These are phyloP conservation scores for Polychaeton citri DNA, from an alignment of 2,329 filamentous ascomycete genomes.

Conservation along the genomic window DNA sequence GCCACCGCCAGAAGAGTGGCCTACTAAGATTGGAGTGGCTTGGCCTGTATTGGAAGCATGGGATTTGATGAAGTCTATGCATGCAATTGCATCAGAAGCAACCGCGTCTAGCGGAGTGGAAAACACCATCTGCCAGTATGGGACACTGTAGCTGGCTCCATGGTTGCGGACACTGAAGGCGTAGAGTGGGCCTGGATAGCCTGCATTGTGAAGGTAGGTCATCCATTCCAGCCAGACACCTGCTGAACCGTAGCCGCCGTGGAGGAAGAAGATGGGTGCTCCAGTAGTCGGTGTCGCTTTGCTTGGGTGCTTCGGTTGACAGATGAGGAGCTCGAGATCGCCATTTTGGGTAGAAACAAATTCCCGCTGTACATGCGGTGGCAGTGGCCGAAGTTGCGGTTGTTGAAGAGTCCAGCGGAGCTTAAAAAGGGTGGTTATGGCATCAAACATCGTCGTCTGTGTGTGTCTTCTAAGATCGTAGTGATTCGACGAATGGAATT, in stretches of 20 bases:
- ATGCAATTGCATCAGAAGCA: slow-evolving; percentile 32
- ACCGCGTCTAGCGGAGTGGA: slow-evolving; percentile 30
- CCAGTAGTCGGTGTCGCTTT: slow-evolving; percentile 12
- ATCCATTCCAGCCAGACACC: slow-evolving; percentile 42
- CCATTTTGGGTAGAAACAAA: slow-evolving; percentile 26
- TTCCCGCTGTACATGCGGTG: slow-evolving; percentile 3
- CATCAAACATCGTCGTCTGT: too few species aligned
- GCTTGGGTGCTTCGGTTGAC: slow-evolving; percentile 18
- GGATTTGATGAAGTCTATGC: slow-evolving; percentile 21
- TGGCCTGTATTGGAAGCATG: too few species aligned
- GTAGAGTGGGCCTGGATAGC: slow-evolving; percentile 34
- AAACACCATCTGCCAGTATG: slow-evolving; percentile 37
- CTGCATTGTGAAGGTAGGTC: slow-evolving; percentile 29
- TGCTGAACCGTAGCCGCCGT: slow-evolving; percentile 43
- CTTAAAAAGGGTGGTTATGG: too few species aligned
- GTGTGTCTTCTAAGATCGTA: too few species aligned
- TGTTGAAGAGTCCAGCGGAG: too few species aligned
- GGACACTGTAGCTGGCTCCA: slow-evolving; percentile 39
- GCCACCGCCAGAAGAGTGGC: too few species aligned
- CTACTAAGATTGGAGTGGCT: too few species aligned
- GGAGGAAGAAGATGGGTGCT: slow-evolving; percentile 34
- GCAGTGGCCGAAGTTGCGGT: too few species aligned
- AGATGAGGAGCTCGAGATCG: slow-evolving; percentile 36
- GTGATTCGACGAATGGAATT: too few species aligned
- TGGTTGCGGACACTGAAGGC: slow-evolving; percentile 41